Evolutionary conservation across 2,329 filamentous ascomycete genomes (phyloP), one percentile per base, ranked within the genome.

Genomic region (Trichothecium roseum): DNA sequence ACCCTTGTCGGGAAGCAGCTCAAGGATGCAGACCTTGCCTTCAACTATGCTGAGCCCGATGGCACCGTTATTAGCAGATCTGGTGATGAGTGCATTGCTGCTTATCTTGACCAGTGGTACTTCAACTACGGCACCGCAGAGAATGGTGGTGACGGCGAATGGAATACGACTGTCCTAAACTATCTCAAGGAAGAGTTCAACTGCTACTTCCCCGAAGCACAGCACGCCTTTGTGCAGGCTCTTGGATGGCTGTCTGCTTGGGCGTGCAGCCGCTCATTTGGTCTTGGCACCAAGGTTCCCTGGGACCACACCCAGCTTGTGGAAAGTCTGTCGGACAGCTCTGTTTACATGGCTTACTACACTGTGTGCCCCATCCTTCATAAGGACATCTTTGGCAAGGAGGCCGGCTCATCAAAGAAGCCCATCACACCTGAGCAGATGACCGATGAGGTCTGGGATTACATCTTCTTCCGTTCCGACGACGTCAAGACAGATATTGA

Each of bases 31-130:
- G 79, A 80, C 0, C 69, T 84, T 43, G 91, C 88, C 12, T 95
- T 98, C 59, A 77, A 79, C 46, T 98, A 96, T 54, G 87, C 85
- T 10, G 91, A 98, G 59, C 91, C 91, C 3, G 88, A 95, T 58
- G 81, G 83, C 48, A 76, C 82, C 59, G 91, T 96, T 45, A 77
- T 93, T 41, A 89, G 82, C 53, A 74, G 91, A 59, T 93, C 84
- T 47, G 85, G 81, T 18, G 89, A 96, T 52, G 85, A 93, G 47
- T 96, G 91, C 55, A 87, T 94, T 39, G 89, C 91, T 40, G 84
- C 87, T 20, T 79, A 89, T 45, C 78, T 96, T 53, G 89, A 95
- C 49, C 91, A 98, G 62, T 98, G 91, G 88, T 98, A 94, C 63
- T 68, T 98, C 49, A 89, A 95, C 62, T 98, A 98, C 52, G 91